Evolutionary conservation across 768 basidiomycete species (phyloP), one percentile per base, ranked within the genome.

Genomic region (Termitomyces sp.): DNA sequence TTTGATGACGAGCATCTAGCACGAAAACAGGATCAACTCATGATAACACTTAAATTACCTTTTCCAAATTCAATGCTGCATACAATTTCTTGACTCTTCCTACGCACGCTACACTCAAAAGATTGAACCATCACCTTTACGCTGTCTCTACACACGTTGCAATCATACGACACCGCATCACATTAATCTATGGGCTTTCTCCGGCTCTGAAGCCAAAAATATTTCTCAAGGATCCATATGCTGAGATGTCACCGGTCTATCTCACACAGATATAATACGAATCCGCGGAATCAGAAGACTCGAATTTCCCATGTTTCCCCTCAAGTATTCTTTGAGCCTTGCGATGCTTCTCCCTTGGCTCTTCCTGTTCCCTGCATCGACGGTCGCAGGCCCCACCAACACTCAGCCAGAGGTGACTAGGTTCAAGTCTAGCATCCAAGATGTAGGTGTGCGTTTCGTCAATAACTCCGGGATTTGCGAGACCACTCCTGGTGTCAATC

Each of bases 401-500:
- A 25, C 39, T 29, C 82, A 81, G 18, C 71, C 85, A 83, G 52
- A 16, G 12, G 18, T 49, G 6, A 52, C 56, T 29, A 58, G 40
- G 16, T 69, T 69, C 51, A 44, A 55, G 22, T 69, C 68, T 3
- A 59, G 38, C 29, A 33, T 56, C 1, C 59, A 64, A 15, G 67
- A 68, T 48, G 58, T 72, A 7, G 61, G 64, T 23, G 49, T 85
- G 5, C 76, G 80, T 9, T 84, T 76, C 65, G 74, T 85, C 16
- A 68, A 73, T 4, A 74, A 86, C 59, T 85, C 85, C 1, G 84
- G 83, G 0, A 72, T 86, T 4, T 86, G 85, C 59, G 85, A 88
- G 63, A 85, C 84, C 9, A 85, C 85, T 0, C 78, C 83, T 0
- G 78, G 78, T 0, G 83, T 86, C 1, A 65, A 68, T 16, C 84